These are phyloP conservation scores for Agaricus blazei DNA, from an alignment of 768 basidiomycete species.

Conservation along the genomic window DNA sequence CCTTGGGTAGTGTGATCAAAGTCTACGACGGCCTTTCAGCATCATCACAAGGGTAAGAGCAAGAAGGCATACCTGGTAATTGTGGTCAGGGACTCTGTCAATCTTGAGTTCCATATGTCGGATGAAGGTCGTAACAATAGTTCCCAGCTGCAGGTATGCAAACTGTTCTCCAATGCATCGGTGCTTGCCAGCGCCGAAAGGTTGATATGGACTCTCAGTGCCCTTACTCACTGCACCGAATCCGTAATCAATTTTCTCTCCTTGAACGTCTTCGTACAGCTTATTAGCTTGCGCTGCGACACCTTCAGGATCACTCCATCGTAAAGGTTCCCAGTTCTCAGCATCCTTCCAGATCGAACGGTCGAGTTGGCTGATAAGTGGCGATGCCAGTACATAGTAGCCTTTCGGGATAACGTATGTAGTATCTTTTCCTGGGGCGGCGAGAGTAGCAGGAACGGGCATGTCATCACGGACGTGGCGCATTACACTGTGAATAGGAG, in stretches of 20 bases:
- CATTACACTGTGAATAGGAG: slow-evolving; percentile 94
- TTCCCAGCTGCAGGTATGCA: slow-evolving; percentile 90
- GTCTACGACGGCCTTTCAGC: slow-evolving; percentile 45
- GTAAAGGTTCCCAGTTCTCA: slow-evolving; percentile 65
- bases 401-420: slow-evolving; percentile 88
- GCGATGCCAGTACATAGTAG: slow-evolving; percentile 84
- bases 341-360: slow-evolving; percentile 76
- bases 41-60: not conserved
- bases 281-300: slow-evolving; percentile 75
- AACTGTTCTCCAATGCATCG: slow-evolving; percentile 95
- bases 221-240: slow-evolving; percentile 96
- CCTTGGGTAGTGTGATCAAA: slow-evolving; percentile 88
- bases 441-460: slow-evolving; percentile 72
- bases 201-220: slow-evolving; percentile 93
- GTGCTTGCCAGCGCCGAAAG: slow-evolving; percentile 96
- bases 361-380: slow-evolving; percentile 85
- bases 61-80: slow-evolving; percentile 72
- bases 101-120: slow-evolving; percentile 73
- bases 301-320: slow-evolving; percentile 86
- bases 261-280: slow-evolving; percentile 65
- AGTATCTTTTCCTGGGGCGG: slow-evolving; percentile 68
- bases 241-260: slow-evolving; percentile 94
- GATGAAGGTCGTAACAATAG: slow-evolving; percentile 73
- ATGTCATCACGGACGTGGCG: slow-evolving; percentile 88
- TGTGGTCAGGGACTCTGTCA: slow-evolving; percentile 71